phyloP scores from a whole-genome alignment of 2,329 filamentous ascomycete species.

The Clonostachys rhizophaga region DNA sequence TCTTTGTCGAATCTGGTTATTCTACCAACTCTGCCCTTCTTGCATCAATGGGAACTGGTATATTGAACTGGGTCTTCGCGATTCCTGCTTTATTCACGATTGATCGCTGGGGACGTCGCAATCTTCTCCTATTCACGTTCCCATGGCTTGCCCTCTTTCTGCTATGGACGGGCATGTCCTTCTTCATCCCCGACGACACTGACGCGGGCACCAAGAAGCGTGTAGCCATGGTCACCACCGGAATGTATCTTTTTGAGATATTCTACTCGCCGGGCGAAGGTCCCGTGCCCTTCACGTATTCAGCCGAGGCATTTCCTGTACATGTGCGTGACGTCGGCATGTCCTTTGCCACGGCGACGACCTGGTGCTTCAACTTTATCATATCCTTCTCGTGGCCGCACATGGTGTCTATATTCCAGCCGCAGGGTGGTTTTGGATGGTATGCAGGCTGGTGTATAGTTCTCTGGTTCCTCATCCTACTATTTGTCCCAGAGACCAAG shows the following conservation, averaged over 20 bases:
- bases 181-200: constrained; percentile 24
- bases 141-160: constrained; percentile 52
- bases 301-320: constrained; percentile 52
- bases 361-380: constrained; percentile 33
- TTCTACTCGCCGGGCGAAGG: constrained; percentile 47
- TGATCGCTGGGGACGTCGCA: constrained; percentile 52
- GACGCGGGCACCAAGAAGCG: constrained; percentile 7
- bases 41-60: constrained; percentile 50
- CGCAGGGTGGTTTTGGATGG: constrained; percentile 29
- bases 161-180: constrained; percentile 46
- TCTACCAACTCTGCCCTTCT: constrained; percentile 37
- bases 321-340: constrained; percentile 52
- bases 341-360: constrained; percentile 36
- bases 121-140: constrained; percentile 51
- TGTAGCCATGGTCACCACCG: constrained; percentile 24
- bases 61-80: constrained; percentile 54
- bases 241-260: constrained; percentile 32
- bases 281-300: constrained; percentile 56
- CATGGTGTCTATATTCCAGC: constrained; percentile 11
- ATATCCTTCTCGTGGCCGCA: constrained; percentile 25
- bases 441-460: constrained; percentile 29
- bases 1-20: constrained; percentile 32
- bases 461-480: constrained; percentile 22
- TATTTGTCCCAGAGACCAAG: constrained; percentile 27
- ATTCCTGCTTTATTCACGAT: constrained; percentile 55